Conservation (phyloP, 2,329 filamentous ascomycete species). For the Pseudogymnoascus sp. region DNA sequence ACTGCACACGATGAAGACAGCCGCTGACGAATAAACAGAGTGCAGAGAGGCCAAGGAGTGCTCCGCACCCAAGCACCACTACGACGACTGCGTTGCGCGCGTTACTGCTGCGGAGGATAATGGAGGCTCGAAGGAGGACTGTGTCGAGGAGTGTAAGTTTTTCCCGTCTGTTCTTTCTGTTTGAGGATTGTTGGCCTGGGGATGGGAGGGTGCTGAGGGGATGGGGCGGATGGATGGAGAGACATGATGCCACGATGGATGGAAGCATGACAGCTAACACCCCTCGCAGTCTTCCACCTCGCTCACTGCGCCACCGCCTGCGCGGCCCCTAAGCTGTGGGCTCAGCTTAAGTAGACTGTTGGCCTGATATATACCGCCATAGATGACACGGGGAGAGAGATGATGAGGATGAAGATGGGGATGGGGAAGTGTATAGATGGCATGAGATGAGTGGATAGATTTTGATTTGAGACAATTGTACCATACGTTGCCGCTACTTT, state of each 20-base stretch:
- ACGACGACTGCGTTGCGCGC: constrained; percentile 94
- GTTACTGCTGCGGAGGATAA: constrained; percentile 64
- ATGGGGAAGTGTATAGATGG: constrained; percentile 17
- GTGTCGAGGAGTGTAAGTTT: constrained; percentile 94
- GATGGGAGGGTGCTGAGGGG: background rate
- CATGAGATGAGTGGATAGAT: background rate
- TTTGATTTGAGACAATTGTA: constrained; percentile 7
- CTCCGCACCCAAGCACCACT: constrained; percentile 90
- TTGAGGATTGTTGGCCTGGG: background rate
- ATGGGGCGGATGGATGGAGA: background rate
- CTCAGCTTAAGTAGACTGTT: constrained; percentile 72
- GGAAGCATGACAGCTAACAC: too few species aligned
- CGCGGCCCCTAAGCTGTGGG: constrained; percentile 93
- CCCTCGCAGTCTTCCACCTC: constrained; percentile 99
- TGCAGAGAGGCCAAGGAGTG: constrained; percentile 85
- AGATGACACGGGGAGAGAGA: too few species aligned
- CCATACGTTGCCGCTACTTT: constrained; percentile 3
- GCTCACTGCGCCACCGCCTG: constrained; percentile 90
- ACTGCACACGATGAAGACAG: too few species aligned
- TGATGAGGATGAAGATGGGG: constrained; percentile 21
- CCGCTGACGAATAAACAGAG: constrained; percentile 49
- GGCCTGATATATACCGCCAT: constrained; percentile 16
- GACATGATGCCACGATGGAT: background rate
- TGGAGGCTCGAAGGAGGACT: constrained; percentile 79
- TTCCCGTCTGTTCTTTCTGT: background rate